Evolutionary conservation across 768 basidiomycete species (phyloP).

Genomic region (Suillus decipiens): DNA sequence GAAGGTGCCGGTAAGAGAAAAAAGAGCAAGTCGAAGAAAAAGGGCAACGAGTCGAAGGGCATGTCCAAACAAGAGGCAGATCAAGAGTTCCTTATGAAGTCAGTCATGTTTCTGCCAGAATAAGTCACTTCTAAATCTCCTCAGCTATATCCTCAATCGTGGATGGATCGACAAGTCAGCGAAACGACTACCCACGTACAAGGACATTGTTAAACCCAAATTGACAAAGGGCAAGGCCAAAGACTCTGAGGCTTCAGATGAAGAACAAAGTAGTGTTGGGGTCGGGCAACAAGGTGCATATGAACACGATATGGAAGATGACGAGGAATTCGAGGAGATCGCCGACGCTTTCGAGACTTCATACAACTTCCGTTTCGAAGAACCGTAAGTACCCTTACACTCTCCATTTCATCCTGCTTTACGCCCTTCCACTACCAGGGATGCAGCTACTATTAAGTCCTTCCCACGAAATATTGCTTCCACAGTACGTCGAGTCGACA

Average conservation of each 20-base stretch:
- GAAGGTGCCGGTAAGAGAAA: constrained; percentile 29
- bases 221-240: constrained; percentile 8
- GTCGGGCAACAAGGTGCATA: constrained; percentile 29
- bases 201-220: constrained; percentile 58
- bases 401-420: not conserved
- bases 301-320: constrained; percentile 46
- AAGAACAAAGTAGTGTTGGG: constrained; percentile 17
- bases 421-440: constrained; percentile 40
- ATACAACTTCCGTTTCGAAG: constrained; percentile 98
- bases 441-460: constrained; percentile 62
- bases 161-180: constrained; percentile 91
- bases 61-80: constrained; percentile 24
- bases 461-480: constrained; percentile 76
- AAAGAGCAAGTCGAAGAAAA: constrained; percentile 36
- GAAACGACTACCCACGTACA: constrained; percentile 79
- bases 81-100: constrained; percentile 91
- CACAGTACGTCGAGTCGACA: constrained; percentile 70
- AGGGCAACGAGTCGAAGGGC: constrained; percentile 33
- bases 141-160: constrained; percentile 93
- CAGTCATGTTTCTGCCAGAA: constrained; percentile 30
- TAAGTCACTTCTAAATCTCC: constrained; percentile 4
- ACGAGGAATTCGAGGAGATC: constrained; percentile 86
- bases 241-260: constrained; percentile 19
- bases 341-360: constrained; percentile 92
- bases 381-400: constrained; percentile 62